A percentile compares a stretch with the other conserved stretches of the same genome.
Evolutionary conservation across 495 filamentous ascomycete species (phyloP).

Genomic region (Penicillium bovifimosum): DNA sequence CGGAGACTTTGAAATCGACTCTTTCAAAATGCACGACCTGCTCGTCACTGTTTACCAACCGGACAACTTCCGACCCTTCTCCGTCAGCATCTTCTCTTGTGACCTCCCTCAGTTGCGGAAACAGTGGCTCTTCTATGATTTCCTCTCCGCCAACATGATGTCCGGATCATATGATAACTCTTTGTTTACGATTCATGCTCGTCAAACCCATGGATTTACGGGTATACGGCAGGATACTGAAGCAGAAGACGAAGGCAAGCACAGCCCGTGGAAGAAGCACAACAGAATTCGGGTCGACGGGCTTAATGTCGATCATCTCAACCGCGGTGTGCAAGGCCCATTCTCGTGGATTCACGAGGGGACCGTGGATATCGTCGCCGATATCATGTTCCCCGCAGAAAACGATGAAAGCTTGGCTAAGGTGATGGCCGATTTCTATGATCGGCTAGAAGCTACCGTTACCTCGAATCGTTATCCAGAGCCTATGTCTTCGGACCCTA

Average conservation of each 20-base stretch:
- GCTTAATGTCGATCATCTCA: constrained; percentile 91
- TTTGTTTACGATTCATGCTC: constrained; percentile 92
- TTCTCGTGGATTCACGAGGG: constrained; percentile 98
- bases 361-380: constrained; percentile 92
- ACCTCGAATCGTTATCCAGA: constrained; percentile 57
- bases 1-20: constrained; percentile 94
- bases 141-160: constrained; percentile 90
- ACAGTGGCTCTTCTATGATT: constrained; percentile 97
- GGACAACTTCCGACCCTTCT: constrained; percentile 81
- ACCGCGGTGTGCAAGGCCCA: constrained; percentile 86
- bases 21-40: constrained; percentile 92
- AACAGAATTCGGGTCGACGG: constrained; percentile 86
- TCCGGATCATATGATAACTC: constrained; percentile 94
- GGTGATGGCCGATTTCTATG: constrained; percentile 90
- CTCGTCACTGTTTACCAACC: constrained; percentile 91
- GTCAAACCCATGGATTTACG: constrained; percentile 71
- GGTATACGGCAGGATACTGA: constrained; percentile 51
- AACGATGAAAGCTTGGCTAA: constrained; percentile 82
- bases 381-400: constrained; percentile 86
- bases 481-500: constrained; percentile 7
- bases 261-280: constrained; percentile 81
- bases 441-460: constrained; percentile 86
- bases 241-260: constrained; percentile 45
- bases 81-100: constrained; percentile 90
- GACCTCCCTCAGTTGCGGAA: constrained; percentile 89